Evolutionary conservation across 2,329 filamentous ascomycete species (phyloP), one percentile per base, ranked within the genome.

Genomic region (Colletotrichum incanum): DNA sequence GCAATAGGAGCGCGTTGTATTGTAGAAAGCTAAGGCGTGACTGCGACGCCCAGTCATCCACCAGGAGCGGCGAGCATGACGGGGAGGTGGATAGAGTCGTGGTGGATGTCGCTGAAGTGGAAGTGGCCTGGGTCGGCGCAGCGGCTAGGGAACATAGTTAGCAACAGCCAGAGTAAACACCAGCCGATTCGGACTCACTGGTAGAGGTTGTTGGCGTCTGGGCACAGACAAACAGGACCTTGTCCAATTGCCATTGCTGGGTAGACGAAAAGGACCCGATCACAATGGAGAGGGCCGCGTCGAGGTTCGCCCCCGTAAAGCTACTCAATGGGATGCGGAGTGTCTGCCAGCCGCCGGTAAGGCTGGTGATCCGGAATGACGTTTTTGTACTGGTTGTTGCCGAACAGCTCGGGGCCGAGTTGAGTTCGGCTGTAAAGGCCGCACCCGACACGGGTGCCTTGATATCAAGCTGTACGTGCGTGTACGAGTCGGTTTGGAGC

Each of bases 31-130:
- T 89, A 64, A 91, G 79, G 39, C 89, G 87, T 7, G 89, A 91
- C 77, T 91, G 89, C 11, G 89, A 91, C 65, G 84, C 84, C 85
- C 87, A 91, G 80, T 91, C 89, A 74, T 91, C 89, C 65, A 91
- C 83, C 34, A 89, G 77, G 8, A 88, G 79, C 45, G 81, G 77
- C 14, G 80, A 78, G 76, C 86, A 89, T 1, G 74, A 72, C 43
- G 72, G 64, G 31, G 73, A 39, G 37, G 66, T 56, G 7, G 76
- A 37, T 18, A 31, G 16, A 8, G 34, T 11, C n/a, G 47, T 45
- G 1, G 71, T 47, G 14, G 71, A 70, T 31, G 34, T n/a, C 8
- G 34, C 26, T 43, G 67, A 41, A 12, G 39, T 41, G 7, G 65
- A 34, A 5, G 69, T 63, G 8, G 66, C 54, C 45, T 65, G 66